Conservation (phyloP, 768 basidiomycete species). For the Termitomyces sp. region DNA sequence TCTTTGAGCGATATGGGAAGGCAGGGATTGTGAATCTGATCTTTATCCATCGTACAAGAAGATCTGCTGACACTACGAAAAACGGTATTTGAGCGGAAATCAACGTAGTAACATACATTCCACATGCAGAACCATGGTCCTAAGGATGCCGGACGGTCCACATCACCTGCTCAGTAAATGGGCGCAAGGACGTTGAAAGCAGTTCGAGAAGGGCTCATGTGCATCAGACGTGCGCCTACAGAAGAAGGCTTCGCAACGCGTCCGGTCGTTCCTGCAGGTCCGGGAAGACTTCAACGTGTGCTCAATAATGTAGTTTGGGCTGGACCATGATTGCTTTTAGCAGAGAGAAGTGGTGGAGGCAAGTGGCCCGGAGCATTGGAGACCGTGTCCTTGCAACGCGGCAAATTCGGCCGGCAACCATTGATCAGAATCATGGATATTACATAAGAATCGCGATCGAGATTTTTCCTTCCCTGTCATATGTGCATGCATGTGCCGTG, state of each 20-base stretch:
- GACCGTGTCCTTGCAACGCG: background rate
- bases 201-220: background rate
- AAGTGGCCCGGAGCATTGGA: background rate
- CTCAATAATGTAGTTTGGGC: background rate
- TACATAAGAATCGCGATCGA: conserved; percentile 1
- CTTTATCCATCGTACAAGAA: background rate
- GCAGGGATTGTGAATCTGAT: background rate
- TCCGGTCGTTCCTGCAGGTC: background rate
- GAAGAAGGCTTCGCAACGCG: background rate
- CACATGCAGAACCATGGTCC: background rate
- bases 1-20: background rate
- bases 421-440: background rate
- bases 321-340: background rate
- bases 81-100: background rate
- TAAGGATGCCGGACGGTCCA: background rate
- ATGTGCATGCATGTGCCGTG: background rate
- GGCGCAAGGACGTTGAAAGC: background rate
- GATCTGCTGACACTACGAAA: background rate
- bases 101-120: background rate
- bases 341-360: too few species aligned
- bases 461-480: background rate
- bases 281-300: background rate
- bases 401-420: background rate
- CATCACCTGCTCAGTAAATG: conserved; percentile 3
- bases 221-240: background rate